Evolutionary conservation across 2,329 filamentous ascomycete species (phyloP).

Genomic region (Triangularia verruculosa): DNA sequence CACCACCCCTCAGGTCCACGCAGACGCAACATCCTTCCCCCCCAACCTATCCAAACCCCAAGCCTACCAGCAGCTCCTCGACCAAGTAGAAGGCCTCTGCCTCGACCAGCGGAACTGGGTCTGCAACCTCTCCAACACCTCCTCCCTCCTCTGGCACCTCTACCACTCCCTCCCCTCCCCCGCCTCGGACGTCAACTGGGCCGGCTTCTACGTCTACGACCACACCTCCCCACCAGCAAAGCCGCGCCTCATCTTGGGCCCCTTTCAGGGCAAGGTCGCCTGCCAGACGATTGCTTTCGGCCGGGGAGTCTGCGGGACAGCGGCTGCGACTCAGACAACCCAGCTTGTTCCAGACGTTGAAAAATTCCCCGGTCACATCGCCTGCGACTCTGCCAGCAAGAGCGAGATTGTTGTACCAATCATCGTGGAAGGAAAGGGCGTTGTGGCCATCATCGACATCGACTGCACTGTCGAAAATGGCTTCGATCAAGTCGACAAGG

Average conservation of each 20-base stretch:
- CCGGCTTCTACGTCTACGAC: conserved; percentile 73
- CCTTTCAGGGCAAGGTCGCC: conserved; percentile 76
- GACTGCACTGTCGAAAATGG: conserved; percentile 67
- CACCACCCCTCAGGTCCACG: conserved; percentile 58
- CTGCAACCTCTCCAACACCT: conserved; percentile 70
- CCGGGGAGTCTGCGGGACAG: conserved; percentile 71
- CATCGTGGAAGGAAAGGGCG: conserved; percentile 34
- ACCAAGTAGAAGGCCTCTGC: conserved; percentile 67
- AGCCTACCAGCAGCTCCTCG: conserved; percentile 70
- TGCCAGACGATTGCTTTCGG: conserved; percentile 75
- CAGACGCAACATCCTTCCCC: conserved; percentile 73
- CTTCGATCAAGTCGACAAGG: conserved; percentile 66
- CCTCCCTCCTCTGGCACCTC: conserved; percentile 75
- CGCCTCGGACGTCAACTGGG: conserved; percentile 71
- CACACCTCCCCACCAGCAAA: conserved; percentile 34
- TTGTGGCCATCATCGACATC: conserved; percentile 69
- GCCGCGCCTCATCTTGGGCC: conserved; percentile 67
- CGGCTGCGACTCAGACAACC: conserved; percentile 58
- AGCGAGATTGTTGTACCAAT: conserved; percentile 84
- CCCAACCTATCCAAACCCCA: conserved; percentile 65
- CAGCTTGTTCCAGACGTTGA: conserved; percentile 71
- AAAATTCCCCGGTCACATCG: conserved; percentile 74
- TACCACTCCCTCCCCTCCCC: conserved; percentile 69
- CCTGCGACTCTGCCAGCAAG: conserved; percentile 71
- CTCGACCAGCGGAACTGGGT: conserved; percentile 79